Percentiles rank a stretch among this genome's conserved stretches.
Conservation (phyloP, 2,329 filamentous ascomycete species). For the Xylariaceae sp. region DNA sequence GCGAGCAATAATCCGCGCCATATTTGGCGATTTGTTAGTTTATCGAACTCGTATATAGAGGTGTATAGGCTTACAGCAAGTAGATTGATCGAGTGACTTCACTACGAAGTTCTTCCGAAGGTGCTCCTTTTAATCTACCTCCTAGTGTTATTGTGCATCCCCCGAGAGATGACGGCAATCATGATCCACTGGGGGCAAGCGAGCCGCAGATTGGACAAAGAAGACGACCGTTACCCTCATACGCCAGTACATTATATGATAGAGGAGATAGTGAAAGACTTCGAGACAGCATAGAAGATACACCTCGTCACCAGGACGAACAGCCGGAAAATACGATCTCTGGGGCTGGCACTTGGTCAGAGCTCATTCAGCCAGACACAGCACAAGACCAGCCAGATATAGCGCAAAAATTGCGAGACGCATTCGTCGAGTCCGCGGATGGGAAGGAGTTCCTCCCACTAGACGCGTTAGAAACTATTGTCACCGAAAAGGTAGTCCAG, state of each 20-base stretch:
- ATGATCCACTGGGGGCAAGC: neutral
- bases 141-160: neutral
- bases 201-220: neutral
- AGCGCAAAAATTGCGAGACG: neutral
- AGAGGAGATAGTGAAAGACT: slow-evolving; percentile 1
- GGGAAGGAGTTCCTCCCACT: slow-evolving; percentile 5
- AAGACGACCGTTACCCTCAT: neutral
- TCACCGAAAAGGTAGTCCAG: neutral
- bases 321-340: neutral
- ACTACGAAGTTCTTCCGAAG: neutral
- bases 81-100: neutral
- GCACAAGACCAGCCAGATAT: too few species aligned
- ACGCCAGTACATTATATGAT: slow-evolving; percentile 1
- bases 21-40: too few species aligned
- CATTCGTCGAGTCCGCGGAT: neutral
- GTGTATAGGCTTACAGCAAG: neutral
- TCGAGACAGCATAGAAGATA: neutral
- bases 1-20: too few species aligned
- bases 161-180: neutral
- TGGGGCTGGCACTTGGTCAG: neutral
- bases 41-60: neutral
- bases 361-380: neutral
- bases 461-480: neutral
- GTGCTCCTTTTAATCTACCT: neutral
- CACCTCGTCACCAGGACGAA: neutral